Base-by-base conservation (phyloP, 2,329 filamentous ascomycete species). In the Zymoseptoria passerinii region DNA sequence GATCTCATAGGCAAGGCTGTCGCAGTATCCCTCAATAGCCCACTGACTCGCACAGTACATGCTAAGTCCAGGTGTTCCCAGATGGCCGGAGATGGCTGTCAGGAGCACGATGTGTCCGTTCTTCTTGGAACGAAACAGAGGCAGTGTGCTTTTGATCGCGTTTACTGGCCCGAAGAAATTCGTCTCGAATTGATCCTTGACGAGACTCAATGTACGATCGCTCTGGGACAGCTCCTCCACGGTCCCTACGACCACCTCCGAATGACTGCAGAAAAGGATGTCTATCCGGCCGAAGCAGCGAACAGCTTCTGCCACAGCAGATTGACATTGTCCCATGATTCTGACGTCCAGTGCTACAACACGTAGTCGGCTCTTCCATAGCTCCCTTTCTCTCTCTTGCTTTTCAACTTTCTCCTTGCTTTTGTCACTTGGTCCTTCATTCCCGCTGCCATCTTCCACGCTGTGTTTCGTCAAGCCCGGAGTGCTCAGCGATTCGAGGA, bases 131-230 rank as follows among this genome's bases (percentile, higher is more conserved):
- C 94, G 83, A 73, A 97, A 86, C 56, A 86, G 81, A 0, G 92
- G 91, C 20, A 99, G 79, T 1, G 86, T 81, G 13, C 92, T 89
- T 73, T 94, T 95, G 77, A 97, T 95, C 71, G 95, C 90, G 75
- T 97, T 97, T 72, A 97, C 87, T 58, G 95, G 91, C 0, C 90
- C 90, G 73, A 97, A 97, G 78, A 95, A 97, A 68, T 95, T 90
- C 63, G 85, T 86, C 73, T 97, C 92, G 72, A 97, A 96, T 72
- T 96, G 92, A 69, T 95, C 89, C 61, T 89, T 84, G 40, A 95
- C 87, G 18, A 96, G 81, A 59, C 87, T 90, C 65, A 87, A 82
- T 1, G 90, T 91, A 50, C 85, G 82, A 4, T 81, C 80, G 23
- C 81, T 86, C 28, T 89, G 87, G 0, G 87, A 86, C 27, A 96